Evolutionary conservation across 805 yeast genomes (phyloP).

Genomic region (Lipomyces japonicus): DNA sequence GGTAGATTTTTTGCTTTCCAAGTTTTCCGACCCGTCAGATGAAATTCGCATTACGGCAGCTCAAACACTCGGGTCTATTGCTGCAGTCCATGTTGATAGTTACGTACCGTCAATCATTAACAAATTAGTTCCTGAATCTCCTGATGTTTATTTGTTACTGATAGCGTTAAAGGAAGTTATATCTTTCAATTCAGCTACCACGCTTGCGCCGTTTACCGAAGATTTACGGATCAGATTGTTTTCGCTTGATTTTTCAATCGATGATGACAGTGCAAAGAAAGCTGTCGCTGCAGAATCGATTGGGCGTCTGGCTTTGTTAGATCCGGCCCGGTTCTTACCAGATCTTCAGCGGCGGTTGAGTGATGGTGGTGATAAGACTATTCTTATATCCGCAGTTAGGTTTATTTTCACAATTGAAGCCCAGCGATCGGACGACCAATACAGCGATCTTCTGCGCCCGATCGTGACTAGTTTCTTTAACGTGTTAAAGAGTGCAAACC

Average conservation of each 20-base stretch:
- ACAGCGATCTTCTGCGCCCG: conserved; percentile 27
- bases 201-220: conserved; percentile 20
- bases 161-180: conserved; percentile 37
- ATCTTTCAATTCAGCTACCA: conserved; percentile 2
- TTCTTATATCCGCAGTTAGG: conserved; percentile 40
- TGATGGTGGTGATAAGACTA: conserved; percentile 28
- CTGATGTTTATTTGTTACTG: conserved; percentile 32
- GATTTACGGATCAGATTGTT: conserved; percentile 30
- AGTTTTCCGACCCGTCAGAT: conserved; percentile 38
- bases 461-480: conserved; percentile 33
- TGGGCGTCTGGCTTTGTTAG: conserved; percentile 30
- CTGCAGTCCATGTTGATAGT: conserved; percentile 40
- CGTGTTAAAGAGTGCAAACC: conserved; percentile 40
- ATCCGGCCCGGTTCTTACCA: conserved; percentile 36
- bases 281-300: conserved; percentile 22
- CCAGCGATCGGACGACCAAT: not conserved
- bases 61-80: conserved; percentile 50
- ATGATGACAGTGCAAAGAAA: conserved; percentile 17
- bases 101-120: conserved; percentile 43
- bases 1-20: conserved; percentile 38
- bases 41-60: conserved; percentile 48
- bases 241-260: conserved; percentile 8
- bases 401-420: conserved; percentile 36
- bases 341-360: conserved; percentile 34
- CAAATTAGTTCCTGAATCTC: conserved; percentile 32